Evolutionary conservation across 2,329 filamentous ascomycete species (phyloP), one percentile per base, ranked within the genome.

Genomic region (Cladophialophora yegresii): DNA sequence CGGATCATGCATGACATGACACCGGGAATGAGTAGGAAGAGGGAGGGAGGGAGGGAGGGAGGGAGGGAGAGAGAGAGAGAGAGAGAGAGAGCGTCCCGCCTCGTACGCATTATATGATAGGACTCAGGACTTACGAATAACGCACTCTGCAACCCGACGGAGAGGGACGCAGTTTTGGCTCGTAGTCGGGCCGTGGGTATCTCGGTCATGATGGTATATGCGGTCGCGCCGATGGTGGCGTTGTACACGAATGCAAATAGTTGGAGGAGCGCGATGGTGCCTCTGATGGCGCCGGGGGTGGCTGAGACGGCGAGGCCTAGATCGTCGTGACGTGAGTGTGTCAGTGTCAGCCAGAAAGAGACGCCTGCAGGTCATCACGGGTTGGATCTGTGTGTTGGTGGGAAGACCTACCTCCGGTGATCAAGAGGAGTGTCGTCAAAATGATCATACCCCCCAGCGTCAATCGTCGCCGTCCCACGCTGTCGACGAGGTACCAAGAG

Each of bases 361-460:
- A 33, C 32, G 9, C 32, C 4, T 8, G 9, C 32, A 43, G 16
- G 26, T 26, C 20, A 12, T 23, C 33, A 40, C 45, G 9, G 45
- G 45, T 22, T 26, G 33, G n/a, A n/a, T n/a, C n/a, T n/a, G n/a
- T n/a, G n/a, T n/a, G n/a, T n/a, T n/a, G n/a, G n/a, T n/a, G n/a
- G n/a, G n/a, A 16, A 26, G 26, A 28, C 56, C 13, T 32, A 65
- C 78, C 76, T 45, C 77, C 78, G 7, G 72, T 76, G 76, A 67
- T 82, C 80, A 62, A 45, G 6, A 62, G 53, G 33, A 85, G 77
- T 6, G 82, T 76, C 0, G 80, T 82, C 0, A 82, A 82, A 0
- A 81, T 81, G 5, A 83, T 73, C 69, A 84, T 82, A 0, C 82
- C 79, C 43, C 83, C 74, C 26, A 77, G 65, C 67, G 78, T 79